Base-by-base conservation (phyloP, 768 basidiomycete species). In the Leccinum boreale region DNA sequence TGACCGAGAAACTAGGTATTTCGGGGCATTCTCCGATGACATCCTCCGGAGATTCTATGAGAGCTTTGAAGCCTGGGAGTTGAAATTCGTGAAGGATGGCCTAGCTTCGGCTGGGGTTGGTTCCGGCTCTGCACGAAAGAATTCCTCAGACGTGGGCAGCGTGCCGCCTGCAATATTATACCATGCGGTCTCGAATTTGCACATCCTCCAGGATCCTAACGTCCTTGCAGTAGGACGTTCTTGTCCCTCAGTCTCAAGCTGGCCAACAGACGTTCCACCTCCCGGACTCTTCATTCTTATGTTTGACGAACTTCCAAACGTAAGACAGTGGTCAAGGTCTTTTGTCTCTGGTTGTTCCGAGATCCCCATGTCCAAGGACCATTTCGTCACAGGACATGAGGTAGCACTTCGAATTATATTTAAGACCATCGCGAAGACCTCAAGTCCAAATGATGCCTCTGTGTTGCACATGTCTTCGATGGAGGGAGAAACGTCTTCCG, bases 11-110 rank as follows among this genome's bases (percentile, higher is more conserved):
- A 58, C 26, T 59, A 94, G 92, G 55, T 94, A 89, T 70, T 85
- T 94, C 63, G 85, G 82, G 14, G 84, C 84, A 3, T 93, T 88
- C 69, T 64, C 76, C 1, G 75, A 77, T 1, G 67, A 76, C 19
- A 71, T 81, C 36, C 67, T 89, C 52, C 69, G 73, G 19, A 72
- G 70, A 35, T 94, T 95, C 70, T 89, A 85, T 66, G 61, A 62
- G 17, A 80, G 71, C 23, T 85, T 92, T 48, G 84, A 87, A 55
- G 70, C 74, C 33, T 94, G 89, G 85, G 87, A 93, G 65, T 70
- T 82, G 3, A 60, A 70, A 10, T 66, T 80, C 24, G 79, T 89
- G 5, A 66, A 86, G 10, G 72, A 77, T n/a, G 76, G 79, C 44
- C 66, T 90, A 44, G 60, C 75, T 24, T 62, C 68, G 28, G 65